Base-by-base conservation (phyloP, 2,329 filamentous ascomycete genomes). In the Hypocreales sp. region DNA sequence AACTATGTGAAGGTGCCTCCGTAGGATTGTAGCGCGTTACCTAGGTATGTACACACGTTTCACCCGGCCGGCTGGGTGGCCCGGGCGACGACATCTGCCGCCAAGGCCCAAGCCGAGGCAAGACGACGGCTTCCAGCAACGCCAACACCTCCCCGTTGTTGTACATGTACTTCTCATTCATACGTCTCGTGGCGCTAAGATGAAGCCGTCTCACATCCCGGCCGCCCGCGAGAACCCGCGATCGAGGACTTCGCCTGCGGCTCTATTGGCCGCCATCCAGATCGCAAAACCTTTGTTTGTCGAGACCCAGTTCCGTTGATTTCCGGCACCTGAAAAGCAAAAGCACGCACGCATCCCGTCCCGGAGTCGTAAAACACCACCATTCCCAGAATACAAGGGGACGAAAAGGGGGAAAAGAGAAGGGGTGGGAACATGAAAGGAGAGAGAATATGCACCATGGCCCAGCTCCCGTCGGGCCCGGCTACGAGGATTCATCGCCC, bases 401-500 rank as follows among this genome's bases (percentile, higher is more conserved):
- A 46, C 46, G 41, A 40, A 35, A 40, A 39, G 22, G 12, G 18
- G 5, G 13, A 28, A 22, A 14, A 16, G 20, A 34, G 33, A 26
- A n/a, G 16, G 26, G 13, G 5, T 11, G 10, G 12, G 13, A 9
- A n/a, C n/a, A n/a, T n/a, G n/a, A n/a, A n/a, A n/a, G n/a, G n/a
- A n/a, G n/a, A n/a, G n/a, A n/a, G n/a, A n/a, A n/a, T n/a, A n/a
- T n/a, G n/a, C n/a, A n/a, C n/a, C n/a, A n/a, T n/a, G n/a, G n/a
- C n/a, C n/a, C n/a, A n/a, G n/a, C n/a, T n/a, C n/a, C n/a, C n/a
- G n/a, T n/a, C n/a, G 27, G 27, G 28, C 14, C 23, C 24, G 27
- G 24, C 37, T 44, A 60, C 27, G 53, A 51, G 24, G 56, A 60
- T 44, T 76, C 72, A 34, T 68, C 67, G 42, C 60, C 67, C 35